A percentile compares a stretch with the other conserved stretches of the same genome.
Conservation (phyloP, 176 grass and related monocot genomes). For the Chloris gayana region DNA sequence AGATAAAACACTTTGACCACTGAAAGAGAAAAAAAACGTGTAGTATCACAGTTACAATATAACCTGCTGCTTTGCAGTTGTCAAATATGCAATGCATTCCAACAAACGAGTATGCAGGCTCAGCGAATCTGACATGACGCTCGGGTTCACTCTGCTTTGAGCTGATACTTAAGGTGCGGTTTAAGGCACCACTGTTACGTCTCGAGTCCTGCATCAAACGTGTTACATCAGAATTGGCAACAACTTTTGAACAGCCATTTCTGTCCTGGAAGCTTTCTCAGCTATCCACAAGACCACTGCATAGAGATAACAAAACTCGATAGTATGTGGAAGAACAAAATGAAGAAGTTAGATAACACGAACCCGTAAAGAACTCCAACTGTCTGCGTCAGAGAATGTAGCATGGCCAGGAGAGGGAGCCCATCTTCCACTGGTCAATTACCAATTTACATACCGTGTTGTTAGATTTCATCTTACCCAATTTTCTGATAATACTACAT, state of each 20-base stretch:
- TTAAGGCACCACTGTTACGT: constrained; percentile 58
- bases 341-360: constrained; percentile 19
- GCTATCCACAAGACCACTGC: constrained; percentile 8
- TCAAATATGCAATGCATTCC: constrained; percentile 99
- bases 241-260: constrained; percentile 3
- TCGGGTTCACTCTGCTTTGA: constrained; percentile 74
- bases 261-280: neutral
- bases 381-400: constrained; percentile 68
- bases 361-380: constrained; percentile 72
- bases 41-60: constrained; percentile 30
- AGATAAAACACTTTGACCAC: constrained; percentile 20
- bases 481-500: constrained; percentile 9
- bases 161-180: constrained; percentile 51
- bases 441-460: constrained; percentile 11
- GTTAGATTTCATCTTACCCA: constrained; percentile 34
- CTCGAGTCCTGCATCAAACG: constrained; percentile 72
- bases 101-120: constrained; percentile 94
- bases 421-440: constrained; percentile 69
- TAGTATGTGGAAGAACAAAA: neutral
- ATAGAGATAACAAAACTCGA: too few relatives aligned
- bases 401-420: constrained; percentile 47
- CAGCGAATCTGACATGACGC: constrained; percentile 56
- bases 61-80: constrained; percentile 90
- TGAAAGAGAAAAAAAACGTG: constrained; percentile 22
- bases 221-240: constrained; percentile 19